Evolutionary conservation across 768 basidiomycete genomes (phyloP), one percentile per base, ranked within the genome.

Genomic region (Collybia sp.): DNA sequence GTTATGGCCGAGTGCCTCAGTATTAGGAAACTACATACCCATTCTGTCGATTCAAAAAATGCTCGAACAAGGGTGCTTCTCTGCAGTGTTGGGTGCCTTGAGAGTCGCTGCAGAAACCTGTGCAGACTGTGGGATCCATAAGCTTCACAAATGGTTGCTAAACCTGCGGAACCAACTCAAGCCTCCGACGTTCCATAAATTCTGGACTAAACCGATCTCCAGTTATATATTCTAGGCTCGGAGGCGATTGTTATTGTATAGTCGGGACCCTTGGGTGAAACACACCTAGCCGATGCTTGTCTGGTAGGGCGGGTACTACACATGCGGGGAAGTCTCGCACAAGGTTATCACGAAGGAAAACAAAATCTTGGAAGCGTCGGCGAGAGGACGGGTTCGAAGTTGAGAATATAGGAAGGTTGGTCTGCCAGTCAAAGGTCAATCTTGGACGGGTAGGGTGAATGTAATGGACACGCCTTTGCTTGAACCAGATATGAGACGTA

Each of bases 31-130:
- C 34, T 8, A 53, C 83, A 49, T 62, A 94, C 95, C 96, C 96
- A 99, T 94, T 99, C 96, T 30, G 90, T 88, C 2, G 93, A 95
- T 62, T 93, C 90, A 48, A 98, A 85, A 71, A 99, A 99, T 20
- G 92, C 89, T 6, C 87, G 83, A n/a, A 96, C 75, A 25, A 98
- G 80, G 8, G 86, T 87, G 51, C 88, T 89, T 42, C 96, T 78
- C 62, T 95, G 92, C 11, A 99, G 72, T 1, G 90, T 97, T 12
- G 96, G 94, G 62, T 99, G 96, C 30, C 91, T 80, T n/a, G 89
- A 75, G 48, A 98, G 67, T 30, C 96, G 84, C 61, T 94, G 82
- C 34, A 97, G 65, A 69, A 97, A 99, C 38, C 90, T 88, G 62
- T 96, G 85, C 8, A 99, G 79, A 52, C 96, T 98, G 55, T 12